These are phyloP conservation scores for Plasmodium gonderi DNA, from an alignment of 169 alveolate species.

Conservation along the genomic window DNA sequence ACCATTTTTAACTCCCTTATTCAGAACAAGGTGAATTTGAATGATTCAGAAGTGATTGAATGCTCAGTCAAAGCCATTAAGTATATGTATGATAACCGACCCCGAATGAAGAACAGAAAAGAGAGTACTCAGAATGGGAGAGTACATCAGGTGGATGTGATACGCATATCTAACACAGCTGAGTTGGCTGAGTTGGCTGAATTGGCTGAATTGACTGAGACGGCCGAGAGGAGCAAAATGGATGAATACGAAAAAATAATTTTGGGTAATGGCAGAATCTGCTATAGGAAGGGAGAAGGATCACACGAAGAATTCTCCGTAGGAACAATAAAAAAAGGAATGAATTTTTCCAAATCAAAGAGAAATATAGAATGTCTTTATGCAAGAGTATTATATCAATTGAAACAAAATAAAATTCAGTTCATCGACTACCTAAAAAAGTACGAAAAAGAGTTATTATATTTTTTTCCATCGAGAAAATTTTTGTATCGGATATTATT, in stretches of 20 bases:
- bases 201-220: too few species aligned
- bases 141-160: background rate
- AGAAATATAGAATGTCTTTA: conserved; percentile 8
- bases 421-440: conserved; percentile 12
- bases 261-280: too few species aligned
- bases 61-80: conserved; percentile 10
- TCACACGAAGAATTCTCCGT: background rate
- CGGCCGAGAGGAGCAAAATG: too few species aligned
- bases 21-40: background rate
- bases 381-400: background rate
- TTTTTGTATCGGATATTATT: conserved; percentile 8
- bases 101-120: background rate
- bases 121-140: background rate
- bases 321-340: conserved; percentile 38
- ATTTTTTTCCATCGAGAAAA: conserved; percentile 59
- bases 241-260: too few species aligned
- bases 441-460: conserved; percentile 32
- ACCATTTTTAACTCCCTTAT: background rate
- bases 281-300: background rate
- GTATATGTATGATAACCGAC: conserved; percentile 12
- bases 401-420: conserved; percentile 5
- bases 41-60: conserved; percentile 1
- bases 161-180: background rate
- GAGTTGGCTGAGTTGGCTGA: too few species aligned
- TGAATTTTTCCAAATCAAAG: conserved; percentile 16